Conservation (phyloP, 1,139 yeast species). For the Candida glucosophila region DNA sequence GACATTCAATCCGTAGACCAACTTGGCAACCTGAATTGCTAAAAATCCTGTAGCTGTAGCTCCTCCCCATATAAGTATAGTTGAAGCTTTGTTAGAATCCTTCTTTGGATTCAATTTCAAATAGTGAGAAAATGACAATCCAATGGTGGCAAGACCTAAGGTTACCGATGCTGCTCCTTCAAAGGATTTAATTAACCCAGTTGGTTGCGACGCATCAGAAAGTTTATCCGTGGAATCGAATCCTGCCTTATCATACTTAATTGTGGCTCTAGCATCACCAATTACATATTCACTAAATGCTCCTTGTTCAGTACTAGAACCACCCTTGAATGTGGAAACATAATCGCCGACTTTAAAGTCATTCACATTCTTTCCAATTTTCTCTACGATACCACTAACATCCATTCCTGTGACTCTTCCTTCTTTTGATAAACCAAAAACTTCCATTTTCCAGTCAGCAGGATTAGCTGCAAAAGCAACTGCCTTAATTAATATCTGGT, state of each 20-base stretch:
- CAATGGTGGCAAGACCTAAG: slow-evolving; percentile 42
- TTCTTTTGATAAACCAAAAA: slow-evolving; percentile 11
- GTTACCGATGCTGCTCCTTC: slow-evolving; percentile 60
- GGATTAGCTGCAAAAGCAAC: slow-evolving; percentile 63
- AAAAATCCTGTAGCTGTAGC: slow-evolving; percentile 47
- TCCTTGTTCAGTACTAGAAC: slow-evolving; percentile 32
- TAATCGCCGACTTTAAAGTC: slow-evolving; percentile 45
- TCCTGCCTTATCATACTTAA: slow-evolving; percentile 15
- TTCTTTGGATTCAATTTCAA: slow-evolving; percentile 16
- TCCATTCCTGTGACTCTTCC: slow-evolving; percentile 54
- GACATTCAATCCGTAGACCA: slow-evolving; percentile 44
- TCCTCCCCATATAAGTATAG: slow-evolving; percentile 54
- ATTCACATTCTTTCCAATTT: slow-evolving; percentile 48
- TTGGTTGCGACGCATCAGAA: slow-evolving; percentile 12
- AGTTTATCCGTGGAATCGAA: slow-evolving; percentile 7
- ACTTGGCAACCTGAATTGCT: slow-evolving; percentile 49
- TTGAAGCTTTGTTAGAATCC: slow-evolving; percentile 13
- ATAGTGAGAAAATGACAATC: slow-evolving; percentile 16
- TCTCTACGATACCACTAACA: slow-evolving; percentile 47
- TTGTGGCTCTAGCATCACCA: slow-evolving; percentile 26
- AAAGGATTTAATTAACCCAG: slow-evolving; percentile 35
- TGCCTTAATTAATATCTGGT: slow-evolving; percentile 44
- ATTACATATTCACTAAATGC: slow-evolving; percentile 51
- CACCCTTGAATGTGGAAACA: slow-evolving; percentile 18
- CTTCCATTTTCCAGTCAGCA: slow-evolving; percentile 64